Evolutionary conservation across 2,329 filamentous ascomycete species (phyloP).

Genomic region (Herpomyces periplanetae): DNA sequence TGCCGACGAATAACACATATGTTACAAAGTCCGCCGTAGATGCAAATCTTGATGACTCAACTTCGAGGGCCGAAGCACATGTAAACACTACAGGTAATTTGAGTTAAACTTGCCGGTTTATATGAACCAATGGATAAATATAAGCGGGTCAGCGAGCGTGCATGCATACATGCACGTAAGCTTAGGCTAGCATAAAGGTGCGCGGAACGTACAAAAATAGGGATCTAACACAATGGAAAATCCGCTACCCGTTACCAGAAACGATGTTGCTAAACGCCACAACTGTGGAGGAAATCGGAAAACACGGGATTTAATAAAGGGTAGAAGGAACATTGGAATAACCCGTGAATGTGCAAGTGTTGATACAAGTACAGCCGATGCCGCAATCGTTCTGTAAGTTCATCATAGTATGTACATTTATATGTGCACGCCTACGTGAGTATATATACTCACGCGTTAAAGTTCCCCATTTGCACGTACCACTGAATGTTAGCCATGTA

Average conservation of each 20-base stretch:
- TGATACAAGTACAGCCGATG: constrained; percentile 20
- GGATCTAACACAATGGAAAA: constrained; percentile 26
- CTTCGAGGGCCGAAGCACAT: constrained; percentile 35
- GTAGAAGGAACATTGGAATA: constrained; percentile 12
- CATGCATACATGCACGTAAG: constrained; percentile 6
- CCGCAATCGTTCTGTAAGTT: constrained; percentile 20
- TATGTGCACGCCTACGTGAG: too few species aligned
- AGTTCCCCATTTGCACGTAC: neutral
- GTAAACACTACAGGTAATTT: constrained; percentile 20
- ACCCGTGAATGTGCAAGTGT: constrained; percentile 17
- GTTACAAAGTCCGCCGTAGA: constrained; percentile 38
- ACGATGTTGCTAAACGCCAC: constrained; percentile 18
- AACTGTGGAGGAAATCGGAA: constrained; percentile 18
- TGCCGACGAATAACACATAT: constrained; percentile 33
- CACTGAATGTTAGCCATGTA: constrained; percentile 7
- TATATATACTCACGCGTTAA: too few species aligned
- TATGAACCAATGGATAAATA: too few species aligned
- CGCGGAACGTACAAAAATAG: constrained; percentile 18
- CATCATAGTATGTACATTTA: too few species aligned
- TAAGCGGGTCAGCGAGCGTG: too few species aligned
- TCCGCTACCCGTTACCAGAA: constrained; percentile 15
- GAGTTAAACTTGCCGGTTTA: too few species aligned
- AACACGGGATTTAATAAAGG: constrained; percentile 15
- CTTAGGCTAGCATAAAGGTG: constrained; percentile 2
- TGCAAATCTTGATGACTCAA: constrained; percentile 24